These are phyloP conservation scores for Hypomyces perniciosus DNA, from an alignment of 2,329 filamentous ascomycete species.

Conservation along the genomic window DNA sequence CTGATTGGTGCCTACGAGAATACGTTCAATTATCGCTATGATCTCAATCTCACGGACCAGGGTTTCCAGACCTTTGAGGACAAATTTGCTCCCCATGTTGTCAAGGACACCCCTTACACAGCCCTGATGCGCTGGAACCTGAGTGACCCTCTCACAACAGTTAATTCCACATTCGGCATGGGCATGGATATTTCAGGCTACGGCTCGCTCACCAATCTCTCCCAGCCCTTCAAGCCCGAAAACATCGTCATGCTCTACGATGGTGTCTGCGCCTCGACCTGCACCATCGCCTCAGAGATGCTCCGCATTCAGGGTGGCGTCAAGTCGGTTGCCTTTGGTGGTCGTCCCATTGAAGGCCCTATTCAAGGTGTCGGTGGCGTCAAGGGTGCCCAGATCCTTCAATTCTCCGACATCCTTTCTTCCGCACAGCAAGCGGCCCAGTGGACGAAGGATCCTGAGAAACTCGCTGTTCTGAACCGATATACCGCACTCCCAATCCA, in stretches of 20 bases:
- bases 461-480: slow-evolving; percentile 24
- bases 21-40: slow-evolving; percentile 45
- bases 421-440: slow-evolving; percentile 18
- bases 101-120: slow-evolving; percentile 49
- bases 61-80: slow-evolving; percentile 45
- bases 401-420: slow-evolving; percentile 24
- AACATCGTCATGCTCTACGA: slow-evolving; percentile 56
- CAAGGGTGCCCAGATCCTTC: slow-evolving; percentile 41
- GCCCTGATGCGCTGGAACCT: slow-evolving; percentile 46
- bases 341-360: slow-evolving; percentile 37
- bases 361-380: slow-evolving; percentile 51
- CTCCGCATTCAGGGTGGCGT: slow-evolving; percentile 46
- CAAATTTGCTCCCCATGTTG: slow-evolving; percentile 36
- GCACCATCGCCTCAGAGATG: slow-evolving; percentile 51
- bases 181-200: slow-evolving; percentile 40
- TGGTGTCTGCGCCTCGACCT: slow-evolving; percentile 53
- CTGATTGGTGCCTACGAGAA: slow-evolving; percentile 40
- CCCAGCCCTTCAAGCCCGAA: slow-evolving; percentile 49
- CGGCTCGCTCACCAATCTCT: slow-evolving; percentile 27
- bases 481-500: slow-evolving; percentile 28
- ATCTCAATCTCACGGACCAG: slow-evolving; percentile 41
- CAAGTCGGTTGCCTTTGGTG: slow-evolving; percentile 47
- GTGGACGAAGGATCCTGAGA: slow-evolving; percentile 21
- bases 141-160: slow-evolving; percentile 34
- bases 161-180: slow-evolving; percentile 26